A percentile compares a stretch with the other conserved stretches of the same genome.
Conservation (phyloP, 2,329 filamentous ascomycete genomes). For the Rhynchosporium graminicola region DNA sequence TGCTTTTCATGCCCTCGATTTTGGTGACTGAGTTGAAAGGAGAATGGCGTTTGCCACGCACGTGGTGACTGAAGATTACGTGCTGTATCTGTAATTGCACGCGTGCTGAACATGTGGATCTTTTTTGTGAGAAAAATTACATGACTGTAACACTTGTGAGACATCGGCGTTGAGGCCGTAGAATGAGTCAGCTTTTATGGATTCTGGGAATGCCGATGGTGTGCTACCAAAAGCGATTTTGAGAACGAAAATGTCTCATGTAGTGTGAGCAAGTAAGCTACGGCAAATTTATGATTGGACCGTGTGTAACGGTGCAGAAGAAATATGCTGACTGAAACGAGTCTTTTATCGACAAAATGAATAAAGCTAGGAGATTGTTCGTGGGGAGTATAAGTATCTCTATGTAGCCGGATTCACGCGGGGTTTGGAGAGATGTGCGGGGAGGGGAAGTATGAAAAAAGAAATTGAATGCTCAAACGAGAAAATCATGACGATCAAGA, state of each 20-base stretch:
- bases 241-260: no score
- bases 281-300: no score
- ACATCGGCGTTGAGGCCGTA: not conserved
- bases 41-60: not conserved
- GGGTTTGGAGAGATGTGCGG: no score
- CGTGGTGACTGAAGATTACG: constrained; percentile 1
- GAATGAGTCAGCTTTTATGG: no score
- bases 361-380: no score
- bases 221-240: no score
- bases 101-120: not conserved
- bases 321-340: no score
- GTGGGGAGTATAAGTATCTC: no score
- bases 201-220: no score
- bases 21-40: not conserved
- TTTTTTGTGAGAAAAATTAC: not conserved
- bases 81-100: not conserved
- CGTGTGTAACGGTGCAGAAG: no score
- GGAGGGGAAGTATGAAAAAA: not conserved
- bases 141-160: not conserved
- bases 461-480: not conserved
- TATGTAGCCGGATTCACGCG: no score
- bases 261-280: no score
- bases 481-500: not conserved
- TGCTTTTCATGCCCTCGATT: not conserved
- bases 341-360: not conserved